Evolutionary conservation across 2,329 filamentous ascomycete genomes (phyloP).

Genomic region (Lizonia empirigonia): DNA sequence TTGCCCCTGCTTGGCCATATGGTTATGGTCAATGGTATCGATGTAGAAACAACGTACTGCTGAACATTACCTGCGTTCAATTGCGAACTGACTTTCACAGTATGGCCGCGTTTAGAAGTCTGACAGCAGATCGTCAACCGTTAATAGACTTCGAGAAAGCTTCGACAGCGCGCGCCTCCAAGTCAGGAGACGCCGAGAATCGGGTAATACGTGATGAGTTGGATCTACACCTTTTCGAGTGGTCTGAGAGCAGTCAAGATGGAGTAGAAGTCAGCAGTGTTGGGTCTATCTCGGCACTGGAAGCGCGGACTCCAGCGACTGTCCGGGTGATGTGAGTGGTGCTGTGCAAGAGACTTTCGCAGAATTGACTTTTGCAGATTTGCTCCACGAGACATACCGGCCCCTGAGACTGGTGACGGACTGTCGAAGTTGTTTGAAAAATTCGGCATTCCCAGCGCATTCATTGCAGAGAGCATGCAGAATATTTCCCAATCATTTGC

Average conservation of each 20-base stretch:
- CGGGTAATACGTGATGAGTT: neutral
- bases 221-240: conserved; percentile 31
- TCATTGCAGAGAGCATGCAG: conserved; percentile 33
- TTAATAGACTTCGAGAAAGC: conserved; percentile 18
- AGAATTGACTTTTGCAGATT: conserved; percentile 25
- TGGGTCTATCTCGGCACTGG: conserved; percentile 13
- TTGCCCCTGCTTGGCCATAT: neutral
- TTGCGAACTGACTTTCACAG: neutral
- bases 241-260: conserved; percentile 19
- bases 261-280: conserved; percentile 14
- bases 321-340: conserved; percentile 30
- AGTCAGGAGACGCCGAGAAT: neutral
- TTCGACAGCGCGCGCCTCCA: neutral
- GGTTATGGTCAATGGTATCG: neutral
- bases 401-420: conserved; percentile 10
- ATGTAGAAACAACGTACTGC: too few relatives aligned
- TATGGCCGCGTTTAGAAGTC: conserved; percentile 20
- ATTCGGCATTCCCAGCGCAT: conserved; percentile 31
- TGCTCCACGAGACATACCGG: conserved; percentile 29
- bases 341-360: neutral
- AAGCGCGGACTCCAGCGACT: conserved; percentile 2
- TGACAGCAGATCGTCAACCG: conserved; percentile 21
- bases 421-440: conserved; percentile 27
- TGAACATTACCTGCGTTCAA: neutral
- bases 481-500: conserved; percentile 39